Base-by-base conservation (phyloP, 805 yeast species). In the Allodekkera sacchari region DNA sequence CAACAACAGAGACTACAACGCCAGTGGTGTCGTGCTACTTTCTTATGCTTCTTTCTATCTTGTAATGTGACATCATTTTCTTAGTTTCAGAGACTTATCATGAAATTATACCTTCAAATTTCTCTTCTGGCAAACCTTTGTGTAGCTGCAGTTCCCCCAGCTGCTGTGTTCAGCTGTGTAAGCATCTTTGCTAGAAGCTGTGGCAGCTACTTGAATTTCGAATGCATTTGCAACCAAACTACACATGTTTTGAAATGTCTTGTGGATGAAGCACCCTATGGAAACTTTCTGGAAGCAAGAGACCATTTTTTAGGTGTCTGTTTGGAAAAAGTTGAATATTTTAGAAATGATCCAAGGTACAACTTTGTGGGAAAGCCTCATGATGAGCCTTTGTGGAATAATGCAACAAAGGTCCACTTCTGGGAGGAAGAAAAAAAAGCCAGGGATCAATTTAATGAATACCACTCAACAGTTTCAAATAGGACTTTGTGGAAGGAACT, bases 261-360 rank as follows among this genome's bases (percentile, higher is more conserved):
- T 18, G 57, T 55, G 9, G 65, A 59, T 25, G 47, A 48, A 10
- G 65, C 73, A 40, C 65, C 68, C 1, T 59, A 53, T 27, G 68
- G 68, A 1, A 52, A 51, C 19, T 67, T 57, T 36, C 50, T 60
- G 21, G 52, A 64, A n/a, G 60, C 72, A 8, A 52, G 73, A 45
- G 74, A 68, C 39, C 75, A 69, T 45, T 68, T 43, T 37, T 41
- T 58, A 30, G 74, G 73, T 2, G 63, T 70, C 5, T 68, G 73
- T 33, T 39, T 60, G 32, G 73, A 66, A 45, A 59, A 59, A 18
- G 38, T 53, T 6, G 48, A 52, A 4, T 35, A 30, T 7, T 34
- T 48, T 21, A 38, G 33, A 4, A 30, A 41, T 21, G 45, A 48
- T 31, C 45, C 50, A 2, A 18, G 24, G 11, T 19, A 27, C 12